Conservation (phyloP, 306 rosid species). For the Macrotyloma uniflorum region DNA sequence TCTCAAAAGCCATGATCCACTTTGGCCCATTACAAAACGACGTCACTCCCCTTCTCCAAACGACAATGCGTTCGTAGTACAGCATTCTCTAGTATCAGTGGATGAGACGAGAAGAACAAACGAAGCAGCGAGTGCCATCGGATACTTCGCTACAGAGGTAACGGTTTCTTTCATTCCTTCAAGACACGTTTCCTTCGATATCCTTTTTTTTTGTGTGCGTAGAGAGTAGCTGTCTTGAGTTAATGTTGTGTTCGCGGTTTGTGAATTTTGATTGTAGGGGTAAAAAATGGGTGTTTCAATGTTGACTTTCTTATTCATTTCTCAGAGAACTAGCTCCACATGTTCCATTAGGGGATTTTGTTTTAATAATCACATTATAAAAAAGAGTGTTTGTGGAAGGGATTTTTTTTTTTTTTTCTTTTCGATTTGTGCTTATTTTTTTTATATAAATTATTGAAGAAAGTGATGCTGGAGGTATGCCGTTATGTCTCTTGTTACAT, state of each 20-base stretch:
- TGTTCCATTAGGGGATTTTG: not conserved
- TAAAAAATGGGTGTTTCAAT: not conserved
- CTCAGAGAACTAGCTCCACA: not conserved
- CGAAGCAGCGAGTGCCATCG: not conserved
- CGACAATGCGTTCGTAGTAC: not conserved
- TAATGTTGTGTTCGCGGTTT: not conserved
- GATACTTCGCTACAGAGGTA: not conserved
- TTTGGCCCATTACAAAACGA: not conserved
- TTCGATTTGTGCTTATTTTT: not conserved
- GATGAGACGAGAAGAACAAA: constrained; percentile 19
- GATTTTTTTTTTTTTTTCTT: not conserved
- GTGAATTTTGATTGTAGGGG: not conserved
- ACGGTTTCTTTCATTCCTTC: not conserved
- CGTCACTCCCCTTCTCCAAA: not conserved
- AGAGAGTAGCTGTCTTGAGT: not conserved
- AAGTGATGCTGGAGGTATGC: not conserved
- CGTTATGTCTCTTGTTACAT: constrained; percentile 4
- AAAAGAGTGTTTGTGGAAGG: not conserved
- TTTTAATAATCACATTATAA: not conserved
- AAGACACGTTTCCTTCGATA: not conserved
- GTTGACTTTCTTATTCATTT: not conserved
- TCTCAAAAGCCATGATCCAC: not conserved
- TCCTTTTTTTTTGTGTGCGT: not conserved
- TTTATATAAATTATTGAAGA: not conserved
- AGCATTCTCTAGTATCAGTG: not conserved